Conservation (phyloP, 106 monocot genomes). For the Dioscorea zingiberensis region DNA sequence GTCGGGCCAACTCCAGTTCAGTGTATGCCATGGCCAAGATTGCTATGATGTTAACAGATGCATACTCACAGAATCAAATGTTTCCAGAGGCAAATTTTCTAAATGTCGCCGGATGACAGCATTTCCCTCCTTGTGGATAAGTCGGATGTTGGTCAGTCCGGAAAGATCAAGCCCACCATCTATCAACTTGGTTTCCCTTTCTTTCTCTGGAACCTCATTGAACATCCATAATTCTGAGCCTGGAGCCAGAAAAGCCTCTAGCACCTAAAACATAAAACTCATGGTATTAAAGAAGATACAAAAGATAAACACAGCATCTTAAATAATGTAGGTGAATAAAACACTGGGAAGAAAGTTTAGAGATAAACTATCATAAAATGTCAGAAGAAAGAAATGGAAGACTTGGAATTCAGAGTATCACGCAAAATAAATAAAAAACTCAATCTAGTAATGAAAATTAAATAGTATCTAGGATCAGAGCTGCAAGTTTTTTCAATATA, state of each 20-base stretch:
- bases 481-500: not conserved
- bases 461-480: not conserved
- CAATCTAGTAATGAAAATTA: not conserved
- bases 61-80: constrained; percentile 90
- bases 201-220: constrained; percentile 79
- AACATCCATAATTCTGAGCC: constrained; percentile 92
- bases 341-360: not conserved
- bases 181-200: constrained; percentile 74
- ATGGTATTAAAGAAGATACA: not conserved
- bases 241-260: constrained; percentile 91
- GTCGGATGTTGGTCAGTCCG: constrained; percentile 56
- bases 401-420: too few species aligned
- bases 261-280: constrained; percentile 32
- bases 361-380: not conserved
- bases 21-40: too few species aligned
- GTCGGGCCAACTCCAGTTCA: too few species aligned
- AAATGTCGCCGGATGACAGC: constrained; percentile 84
- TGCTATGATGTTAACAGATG: too few species aligned
- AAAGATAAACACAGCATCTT: not conserved
- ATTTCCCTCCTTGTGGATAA: constrained; percentile 91
- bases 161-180: constrained; percentile 77
- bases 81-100: constrained; percentile 77
- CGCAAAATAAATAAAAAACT: too few species aligned
- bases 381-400: too few species aligned
- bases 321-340: not conserved